Conservation (phyloP, 345 rosid species). For the Acer negundo region DNA sequence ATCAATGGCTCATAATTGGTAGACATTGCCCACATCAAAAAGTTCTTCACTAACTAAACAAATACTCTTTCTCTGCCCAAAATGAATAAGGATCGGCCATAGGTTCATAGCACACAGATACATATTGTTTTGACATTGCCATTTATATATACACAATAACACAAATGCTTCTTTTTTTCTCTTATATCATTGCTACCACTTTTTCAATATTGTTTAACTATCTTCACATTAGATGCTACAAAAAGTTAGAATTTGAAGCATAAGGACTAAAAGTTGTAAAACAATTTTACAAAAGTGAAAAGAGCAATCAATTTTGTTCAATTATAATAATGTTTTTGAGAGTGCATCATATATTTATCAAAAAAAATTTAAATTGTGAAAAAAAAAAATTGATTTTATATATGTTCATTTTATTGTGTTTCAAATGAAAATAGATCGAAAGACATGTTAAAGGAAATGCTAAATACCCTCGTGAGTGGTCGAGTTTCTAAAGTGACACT, state of each 20-base stretch:
- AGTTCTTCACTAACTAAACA: constrained; percentile 17
- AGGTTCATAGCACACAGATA: not conserved
- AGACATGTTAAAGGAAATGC: not conserved
- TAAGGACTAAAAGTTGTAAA: constrained; percentile 7
- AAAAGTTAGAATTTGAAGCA: constrained; percentile 14
- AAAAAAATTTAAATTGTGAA: not conserved
- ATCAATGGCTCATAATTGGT: too few species aligned
- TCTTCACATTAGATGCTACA: constrained; percentile 22
- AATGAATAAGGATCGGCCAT: not conserved
- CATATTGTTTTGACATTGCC: not conserved
- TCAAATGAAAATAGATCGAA: not conserved
- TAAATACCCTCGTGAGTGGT: too few species aligned
- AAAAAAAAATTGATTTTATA: not conserved
- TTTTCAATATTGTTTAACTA: constrained; percentile 22
- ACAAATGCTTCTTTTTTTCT: too few species aligned
- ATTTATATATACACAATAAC: not conserved
- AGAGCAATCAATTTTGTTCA: constrained; percentile 15
- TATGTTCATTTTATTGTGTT: too few species aligned
- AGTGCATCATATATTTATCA: not conserved
- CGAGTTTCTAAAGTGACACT: too few species aligned
- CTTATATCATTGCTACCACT: constrained; percentile 16
- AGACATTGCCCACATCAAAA: too few species aligned
- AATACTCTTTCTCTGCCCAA: constrained; percentile 3
- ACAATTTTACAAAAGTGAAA: constrained; percentile 20
- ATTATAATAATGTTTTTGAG: not conserved